Percentiles rank a stretch among this genome's conserved stretches.
Conservation (phyloP, 23 red algal species). For the Pyropia yezoensis region DNA sequence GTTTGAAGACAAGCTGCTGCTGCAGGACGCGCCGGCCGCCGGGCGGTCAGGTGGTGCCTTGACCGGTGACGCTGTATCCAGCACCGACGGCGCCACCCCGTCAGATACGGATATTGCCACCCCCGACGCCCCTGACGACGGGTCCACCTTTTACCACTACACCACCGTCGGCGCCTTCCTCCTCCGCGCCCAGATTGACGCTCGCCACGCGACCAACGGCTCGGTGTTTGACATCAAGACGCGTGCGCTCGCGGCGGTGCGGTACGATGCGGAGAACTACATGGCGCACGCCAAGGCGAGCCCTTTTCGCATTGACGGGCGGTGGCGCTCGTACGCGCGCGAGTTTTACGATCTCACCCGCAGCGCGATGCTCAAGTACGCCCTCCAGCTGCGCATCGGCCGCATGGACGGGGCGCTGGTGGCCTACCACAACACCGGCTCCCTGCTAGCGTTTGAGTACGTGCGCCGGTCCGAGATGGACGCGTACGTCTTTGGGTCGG, state of each 20-base stretch:
- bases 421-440: slow-evolving; percentile 71
- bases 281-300: slow-evolving; percentile 1
- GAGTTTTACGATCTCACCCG: slow-evolving; percentile 97
- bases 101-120: not conserved
- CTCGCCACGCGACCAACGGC: slow-evolving; percentile 37
- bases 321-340: slow-evolving; percentile 67
- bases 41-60: not conserved
- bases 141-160: slow-evolving; percentile 60
- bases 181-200: slow-evolving; percentile 90
- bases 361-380: slow-evolving; percentile 89
- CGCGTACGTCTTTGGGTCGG: slow-evolving; percentile 76
- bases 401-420: slow-evolving; percentile 81
- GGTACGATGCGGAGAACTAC: slow-evolving; percentile 73
- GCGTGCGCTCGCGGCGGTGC: slow-evolving; percentile 67
- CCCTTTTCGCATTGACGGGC: slow-evolving; percentile 26
- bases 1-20: slow-evolving; percentile 35
- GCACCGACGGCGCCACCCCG: not conserved
- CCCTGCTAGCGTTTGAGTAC: slow-evolving; percentile 64
- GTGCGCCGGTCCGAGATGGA: slow-evolving; percentile 81
- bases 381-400: slow-evolving; percentile 82
- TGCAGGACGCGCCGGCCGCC: not conserved
- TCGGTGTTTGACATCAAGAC: slow-evolving; percentile 93
- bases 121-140: not conserved
- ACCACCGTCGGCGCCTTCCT: slow-evolving; percentile 53
- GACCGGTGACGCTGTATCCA: too few species aligned